Evolutionary conservation across 2,329 filamentous ascomycete genomes (phyloP).

Genomic region (Myriosclerotinia curreyana): DNA sequence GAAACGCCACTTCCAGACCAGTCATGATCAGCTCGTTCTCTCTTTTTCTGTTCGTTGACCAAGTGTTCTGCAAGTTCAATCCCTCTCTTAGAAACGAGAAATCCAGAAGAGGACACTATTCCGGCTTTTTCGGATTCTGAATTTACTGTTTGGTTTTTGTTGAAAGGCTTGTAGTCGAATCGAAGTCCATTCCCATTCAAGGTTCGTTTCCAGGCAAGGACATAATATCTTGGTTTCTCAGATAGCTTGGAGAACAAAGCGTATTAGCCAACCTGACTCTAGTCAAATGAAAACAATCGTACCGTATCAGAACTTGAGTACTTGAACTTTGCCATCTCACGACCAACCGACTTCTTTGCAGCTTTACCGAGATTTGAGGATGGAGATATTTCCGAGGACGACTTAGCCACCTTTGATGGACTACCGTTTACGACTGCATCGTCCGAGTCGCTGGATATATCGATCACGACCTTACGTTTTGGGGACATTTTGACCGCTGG

Average conservation of each 20-base stretch:
- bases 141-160: too few relatives aligned
- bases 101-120: too few relatives aligned
- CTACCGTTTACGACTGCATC: neutral
- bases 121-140: neutral
- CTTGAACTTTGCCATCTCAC: neutral
- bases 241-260: neutral
- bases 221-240: neutral
- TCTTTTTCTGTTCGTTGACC: conserved; percentile 18
- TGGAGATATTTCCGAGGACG: too few relatives aligned
- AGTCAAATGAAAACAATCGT: too few relatives aligned
- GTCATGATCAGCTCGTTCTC: conserved; percentile 31
- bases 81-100: neutral
- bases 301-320: conserved; percentile 10
- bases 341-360: neutral
- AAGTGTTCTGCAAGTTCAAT: neutral
- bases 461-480: neutral
- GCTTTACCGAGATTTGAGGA: too few relatives aligned
- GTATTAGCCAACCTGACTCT: neutral
- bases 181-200: too few relatives aligned
- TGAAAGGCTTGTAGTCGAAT: too few relatives aligned
- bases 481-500: neutral
- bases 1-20: conserved; percentile 29
- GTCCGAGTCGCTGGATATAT: neutral
- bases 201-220: too few relatives aligned
- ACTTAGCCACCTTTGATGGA: too few relatives aligned